phyloP scores from a whole-genome alignment of 148 eudicot species.

The Fagopyrum esculentum region DNA sequence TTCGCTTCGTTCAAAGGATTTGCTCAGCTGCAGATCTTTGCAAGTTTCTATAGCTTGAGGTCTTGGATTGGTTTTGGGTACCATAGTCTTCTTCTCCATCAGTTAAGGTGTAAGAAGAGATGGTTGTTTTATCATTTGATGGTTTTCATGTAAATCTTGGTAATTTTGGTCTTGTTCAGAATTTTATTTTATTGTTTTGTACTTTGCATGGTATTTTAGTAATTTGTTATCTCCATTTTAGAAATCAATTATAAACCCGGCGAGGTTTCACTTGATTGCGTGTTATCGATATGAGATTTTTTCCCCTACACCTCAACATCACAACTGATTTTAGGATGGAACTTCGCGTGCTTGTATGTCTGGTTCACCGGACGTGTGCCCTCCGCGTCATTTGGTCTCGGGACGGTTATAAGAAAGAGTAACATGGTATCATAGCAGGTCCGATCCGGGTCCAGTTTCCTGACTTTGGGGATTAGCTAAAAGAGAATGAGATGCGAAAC shows the following conservation, averaged over 20 bases:
- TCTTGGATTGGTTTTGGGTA: conserved; percentile 7
- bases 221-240: background rate
- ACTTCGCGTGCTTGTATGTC: too few relatives aligned
- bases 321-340: too few relatives aligned
- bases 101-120: conserved; percentile 7
- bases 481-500: too few relatives aligned
- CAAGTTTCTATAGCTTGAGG: background rate
- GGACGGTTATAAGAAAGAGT: too few relatives aligned
- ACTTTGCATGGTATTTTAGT: background rate
- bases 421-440: too few relatives aligned
- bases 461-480: too few relatives aligned
- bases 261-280: too few relatives aligned
- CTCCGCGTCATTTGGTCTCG: too few relatives aligned
- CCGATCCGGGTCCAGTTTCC: too few relatives aligned
- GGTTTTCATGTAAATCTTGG: conserved; percentile 4
- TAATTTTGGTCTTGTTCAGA: conserved; percentile 6
- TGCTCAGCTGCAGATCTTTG: background rate
- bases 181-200: background rate
- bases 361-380: too few relatives aligned
- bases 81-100: conserved; percentile 7
- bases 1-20: background rate
- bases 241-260: background rate
- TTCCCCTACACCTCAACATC: too few relatives aligned
- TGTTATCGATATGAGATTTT: too few relatives aligned
- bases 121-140: background rate